Base-by-base conservation (phyloP, 306 rosid genomes). In the Bauhinia variegata region DNA sequence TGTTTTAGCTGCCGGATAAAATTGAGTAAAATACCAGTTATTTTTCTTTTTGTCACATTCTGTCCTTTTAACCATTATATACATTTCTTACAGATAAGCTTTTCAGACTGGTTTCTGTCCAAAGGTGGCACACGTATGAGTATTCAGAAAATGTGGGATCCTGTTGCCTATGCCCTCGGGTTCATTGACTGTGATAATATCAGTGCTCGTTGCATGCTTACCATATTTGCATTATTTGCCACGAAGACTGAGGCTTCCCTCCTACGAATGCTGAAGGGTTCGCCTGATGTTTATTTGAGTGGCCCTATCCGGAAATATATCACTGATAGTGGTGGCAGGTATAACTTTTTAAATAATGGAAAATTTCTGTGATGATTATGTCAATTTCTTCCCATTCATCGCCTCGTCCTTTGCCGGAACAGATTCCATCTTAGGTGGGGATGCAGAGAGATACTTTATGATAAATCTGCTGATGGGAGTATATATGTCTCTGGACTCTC, bases 341-440 rank as follows among this genome's bases (percentile, higher is more conserved):
- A 84, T 58, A 16, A 16, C n/a, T 14, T 34, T 36, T 31, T 16
- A 14, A 36, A 75, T 34, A 61, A 3, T 2, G 34, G 33, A 73
- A 23, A 47, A 18, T 66, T 50, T 12, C 78, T 23, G 12, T 37
- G 54, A 8, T 54, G 61, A 60, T 34, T 42, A 70, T 44, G 47
- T 58, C 34, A 58, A 78, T 76, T 61, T 59, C 38, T 65, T 44
- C 63, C 37, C 47, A 53, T 46, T 71, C 74, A 17, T 48, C 55
- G 56, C 72, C 58, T 69, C 28, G 8, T 81, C 52, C 74, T 34
- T 63, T 74, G 65, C 77, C 70, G 73, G 85, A 69, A 79, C 84
- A 93, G 99, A 79, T 90, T 93, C 82, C 99, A 93, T 78, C 96
- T 93, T 52, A 86, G 99, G 85, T 93, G 99, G 99, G 99, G 99